A percentile compares a stretch with the other conserved stretches of the same genome.
Evolutionary conservation across 2,329 filamentous ascomycete species (phyloP).

Genomic region (Fusarium verticillioides): DNA sequence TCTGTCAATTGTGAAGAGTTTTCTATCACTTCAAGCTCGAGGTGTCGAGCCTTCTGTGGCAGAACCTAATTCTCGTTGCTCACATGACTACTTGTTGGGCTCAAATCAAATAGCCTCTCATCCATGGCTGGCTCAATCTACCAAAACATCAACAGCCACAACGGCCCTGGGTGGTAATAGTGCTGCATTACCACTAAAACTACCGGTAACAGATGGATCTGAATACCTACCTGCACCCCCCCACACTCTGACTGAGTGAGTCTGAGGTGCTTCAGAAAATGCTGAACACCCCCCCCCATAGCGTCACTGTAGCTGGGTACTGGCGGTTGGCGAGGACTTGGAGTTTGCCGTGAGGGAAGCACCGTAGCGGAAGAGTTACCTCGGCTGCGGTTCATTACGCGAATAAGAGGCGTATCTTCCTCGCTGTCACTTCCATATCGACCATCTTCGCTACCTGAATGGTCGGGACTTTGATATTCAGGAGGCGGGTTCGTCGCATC

Average conservation of each 20-base stretch:
- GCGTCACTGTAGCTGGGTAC: constrained; percentile 88
- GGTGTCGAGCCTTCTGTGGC: neutral
- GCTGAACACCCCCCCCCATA: constrained; percentile 50
- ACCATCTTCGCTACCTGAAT: constrained; percentile 69
- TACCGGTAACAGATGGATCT: constrained; percentile 13
- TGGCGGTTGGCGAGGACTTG: constrained; percentile 61
- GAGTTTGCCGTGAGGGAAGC: constrained; percentile 38
- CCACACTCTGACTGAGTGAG: neutral
- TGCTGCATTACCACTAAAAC: constrained; percentile 24
- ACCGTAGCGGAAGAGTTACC: constrained; percentile 60
- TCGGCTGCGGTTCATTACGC: constrained; percentile 61
- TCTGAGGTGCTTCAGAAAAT: constrained; percentile 7
- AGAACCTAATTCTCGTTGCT: neutral
- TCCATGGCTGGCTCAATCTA: neutral
- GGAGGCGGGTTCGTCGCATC: constrained; percentile 73
- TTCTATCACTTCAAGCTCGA: neutral
- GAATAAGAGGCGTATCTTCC: constrained; percentile 64
- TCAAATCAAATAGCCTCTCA: neutral
- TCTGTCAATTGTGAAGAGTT: neutral
- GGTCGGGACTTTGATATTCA: constrained; percentile 74
- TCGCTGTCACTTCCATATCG: constrained; percentile 70
- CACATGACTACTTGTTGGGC: neutral
- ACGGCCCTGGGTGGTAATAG: constrained; percentile 24
- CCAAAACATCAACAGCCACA: constrained; percentile 14
- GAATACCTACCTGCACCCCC: constrained; percentile 14